These are phyloP conservation scores for Wickerhamiella cacticola DNA, from an alignment of 805 yeast species.

Conservation along the genomic window DNA sequence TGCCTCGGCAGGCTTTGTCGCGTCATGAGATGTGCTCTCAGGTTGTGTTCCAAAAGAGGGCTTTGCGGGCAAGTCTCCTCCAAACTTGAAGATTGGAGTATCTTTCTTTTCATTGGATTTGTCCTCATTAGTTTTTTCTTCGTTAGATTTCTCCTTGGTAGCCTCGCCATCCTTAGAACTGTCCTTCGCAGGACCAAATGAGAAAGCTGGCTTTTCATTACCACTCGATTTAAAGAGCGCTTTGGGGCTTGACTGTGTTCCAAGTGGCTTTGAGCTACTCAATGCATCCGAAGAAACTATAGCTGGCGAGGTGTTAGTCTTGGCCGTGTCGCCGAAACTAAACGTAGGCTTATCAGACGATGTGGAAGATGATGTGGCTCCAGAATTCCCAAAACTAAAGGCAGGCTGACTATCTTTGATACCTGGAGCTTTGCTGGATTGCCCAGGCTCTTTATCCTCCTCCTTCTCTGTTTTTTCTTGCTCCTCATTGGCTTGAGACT, in stretches of 20 bases:
- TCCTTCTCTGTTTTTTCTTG: background rate
- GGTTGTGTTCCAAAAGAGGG: too few species aligned
- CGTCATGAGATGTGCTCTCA: too few species aligned
- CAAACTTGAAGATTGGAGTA: background rate
- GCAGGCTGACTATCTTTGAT: too few species aligned
- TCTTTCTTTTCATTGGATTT: background rate
- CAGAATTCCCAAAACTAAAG: too few species aligned
- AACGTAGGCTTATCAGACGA: background rate
- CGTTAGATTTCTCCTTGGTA: too few species aligned
- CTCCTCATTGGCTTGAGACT: background rate
- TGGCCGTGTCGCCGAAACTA: background rate
- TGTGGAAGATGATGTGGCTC: too few species aligned
- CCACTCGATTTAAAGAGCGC: background rate
- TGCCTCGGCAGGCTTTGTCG: background rate
- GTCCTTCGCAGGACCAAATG: background rate
- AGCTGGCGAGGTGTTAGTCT: background rate
- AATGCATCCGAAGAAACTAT: background rate
- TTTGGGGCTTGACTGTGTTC: background rate
- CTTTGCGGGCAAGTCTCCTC: background rate
- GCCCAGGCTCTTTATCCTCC: too few species aligned
- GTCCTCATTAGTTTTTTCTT: background rate
- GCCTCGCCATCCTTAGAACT: too few species aligned
- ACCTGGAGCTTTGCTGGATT: too few species aligned
- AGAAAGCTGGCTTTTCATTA: background rate
- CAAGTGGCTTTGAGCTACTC: background rate